Base-by-base conservation (phyloP, 257 asterid genomes). In the Thymus quinquecostatus region DNA sequence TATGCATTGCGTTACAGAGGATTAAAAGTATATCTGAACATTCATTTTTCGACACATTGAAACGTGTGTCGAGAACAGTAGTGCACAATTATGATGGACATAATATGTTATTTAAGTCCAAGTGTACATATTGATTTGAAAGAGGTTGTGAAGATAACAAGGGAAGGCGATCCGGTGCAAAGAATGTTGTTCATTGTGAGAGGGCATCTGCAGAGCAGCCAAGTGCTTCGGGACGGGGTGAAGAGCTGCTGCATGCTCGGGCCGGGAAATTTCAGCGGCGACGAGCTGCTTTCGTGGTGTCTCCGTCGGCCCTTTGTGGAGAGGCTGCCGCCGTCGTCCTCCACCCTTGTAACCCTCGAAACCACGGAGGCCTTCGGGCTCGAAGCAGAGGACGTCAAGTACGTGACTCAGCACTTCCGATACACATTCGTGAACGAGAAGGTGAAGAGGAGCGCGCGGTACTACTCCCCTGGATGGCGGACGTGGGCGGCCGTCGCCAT, bases 131-230 rank as follows among this genome's bases (percentile, higher is more conserved):
- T 49, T 49, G 55, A 49, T 49, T 21, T 49, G 2, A 13, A 49
- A 3, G 13, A 13, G 13, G 55, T 51, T 7, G 3, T 51, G 21
- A 51, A 94, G 98, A 95, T 92, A 60, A 80, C 91, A 1, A 86
- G 88, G 82, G 99, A 95, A 79, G 99, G 99, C 30, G 97, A 95
- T 66, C 99, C 99, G 5, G 97, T 92, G 5, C 97, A 84, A 54
- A 78, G 98, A 67, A 95, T 95, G 98, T 6, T 95, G 33, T 95
- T 95, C 78, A 92, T 95, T 64, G 99, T 92, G 3, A 70, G 99
- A 70, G 99, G 99, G 2, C 99, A 95, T 68, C 94, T 95, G 13
- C 99, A 95, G 45, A 95, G 99, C 85, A 95, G 99, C 88, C 99
- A 95, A 75, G 81, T 82, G 8, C 85, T 95, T 1, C 85, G 98